phyloP scores from a whole-genome alignment of 208 protist species.

The Leishmania major region DNA sequence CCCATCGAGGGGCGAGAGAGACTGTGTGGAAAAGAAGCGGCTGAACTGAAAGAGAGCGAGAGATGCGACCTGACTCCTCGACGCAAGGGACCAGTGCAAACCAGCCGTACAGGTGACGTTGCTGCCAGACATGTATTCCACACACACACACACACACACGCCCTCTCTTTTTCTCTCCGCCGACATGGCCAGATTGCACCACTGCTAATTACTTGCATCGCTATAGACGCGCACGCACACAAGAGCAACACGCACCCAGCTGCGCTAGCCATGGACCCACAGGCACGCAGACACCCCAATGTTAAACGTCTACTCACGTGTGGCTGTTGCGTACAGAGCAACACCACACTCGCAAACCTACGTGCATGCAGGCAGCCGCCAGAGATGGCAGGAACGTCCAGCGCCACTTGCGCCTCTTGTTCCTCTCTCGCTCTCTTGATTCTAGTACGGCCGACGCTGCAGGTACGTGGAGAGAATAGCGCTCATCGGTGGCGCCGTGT shows the following conservation, averaged over 20 bases:
- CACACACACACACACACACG: neutral
- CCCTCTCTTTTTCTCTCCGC: too few relatives aligned
- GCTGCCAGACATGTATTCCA: neutral
- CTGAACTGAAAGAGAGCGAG: neutral
- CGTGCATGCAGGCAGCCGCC: neutral
- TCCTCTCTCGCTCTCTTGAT: neutral
- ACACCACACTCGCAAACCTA: neutral
- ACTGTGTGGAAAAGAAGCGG: neutral
- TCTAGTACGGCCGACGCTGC: slow-evolving; percentile 26
- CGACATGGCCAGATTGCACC: too few relatives aligned
- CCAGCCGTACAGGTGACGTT: neutral
- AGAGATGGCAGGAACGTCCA: neutral
- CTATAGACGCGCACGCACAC: neutral
- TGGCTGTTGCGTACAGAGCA: neutral
- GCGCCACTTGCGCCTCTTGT: too few relatives aligned
- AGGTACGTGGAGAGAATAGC: slow-evolving; percentile 72
- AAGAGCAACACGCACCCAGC: neutral
- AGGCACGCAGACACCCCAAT: neutral
- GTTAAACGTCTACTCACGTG: neutral
- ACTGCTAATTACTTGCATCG: neutral
- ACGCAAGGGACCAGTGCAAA: neutral
- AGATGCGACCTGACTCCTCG: neutral
- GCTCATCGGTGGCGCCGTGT: slow-evolving; percentile 80
- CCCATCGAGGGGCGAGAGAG: neutral
- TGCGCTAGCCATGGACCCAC: neutral